Conservation (phyloP, 75 land plant genomes). For the Pseudotsuga menziesii region DNA sequence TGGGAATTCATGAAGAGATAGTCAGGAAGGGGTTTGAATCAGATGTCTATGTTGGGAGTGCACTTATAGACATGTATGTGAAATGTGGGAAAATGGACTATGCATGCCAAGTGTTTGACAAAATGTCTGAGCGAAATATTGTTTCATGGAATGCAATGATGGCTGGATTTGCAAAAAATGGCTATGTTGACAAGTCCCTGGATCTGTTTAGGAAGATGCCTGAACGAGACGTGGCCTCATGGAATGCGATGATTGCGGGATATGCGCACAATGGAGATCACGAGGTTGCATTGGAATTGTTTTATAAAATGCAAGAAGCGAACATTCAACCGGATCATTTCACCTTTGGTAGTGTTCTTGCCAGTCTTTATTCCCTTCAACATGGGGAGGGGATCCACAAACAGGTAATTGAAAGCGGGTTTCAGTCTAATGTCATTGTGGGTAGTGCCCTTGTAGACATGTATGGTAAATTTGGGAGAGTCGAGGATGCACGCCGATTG, state of each 20-base stretch:
- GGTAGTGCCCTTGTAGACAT: constrained; percentile 40
- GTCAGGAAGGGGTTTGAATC: constrained; percentile 8
- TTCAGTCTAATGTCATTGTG: constrained; percentile 20
- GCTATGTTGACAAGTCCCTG: constrained; percentile 1
- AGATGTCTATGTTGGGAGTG: constrained; percentile 13
- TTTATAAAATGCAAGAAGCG: neutral
- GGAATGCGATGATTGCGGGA: neutral
- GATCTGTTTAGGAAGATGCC: constrained; percentile 18
- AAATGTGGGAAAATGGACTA: constrained; percentile 15
- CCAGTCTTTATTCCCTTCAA: neutral
- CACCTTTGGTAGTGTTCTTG: neutral
- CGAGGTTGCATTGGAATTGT: neutral
- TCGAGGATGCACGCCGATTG: constrained; percentile 25
- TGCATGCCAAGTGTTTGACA: constrained; percentile 30
- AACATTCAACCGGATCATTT: neutral
- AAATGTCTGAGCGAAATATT: constrained; percentile 21
- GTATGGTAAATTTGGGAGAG: constrained; percentile 38
- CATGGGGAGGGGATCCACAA: too few relatives aligned
- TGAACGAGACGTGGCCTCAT: too few relatives aligned
- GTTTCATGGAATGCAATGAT: constrained; percentile 34
- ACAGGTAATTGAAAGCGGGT: too few relatives aligned
- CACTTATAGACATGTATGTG: constrained; percentile 26
- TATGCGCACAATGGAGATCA: neutral
- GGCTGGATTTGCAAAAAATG: constrained; percentile 19
- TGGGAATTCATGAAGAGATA: constrained; percentile 14